These are phyloP conservation scores for Diatrype stigma DNA, from an alignment of 2,329 filamentous ascomycete genomes.

Conservation along the genomic window DNA sequence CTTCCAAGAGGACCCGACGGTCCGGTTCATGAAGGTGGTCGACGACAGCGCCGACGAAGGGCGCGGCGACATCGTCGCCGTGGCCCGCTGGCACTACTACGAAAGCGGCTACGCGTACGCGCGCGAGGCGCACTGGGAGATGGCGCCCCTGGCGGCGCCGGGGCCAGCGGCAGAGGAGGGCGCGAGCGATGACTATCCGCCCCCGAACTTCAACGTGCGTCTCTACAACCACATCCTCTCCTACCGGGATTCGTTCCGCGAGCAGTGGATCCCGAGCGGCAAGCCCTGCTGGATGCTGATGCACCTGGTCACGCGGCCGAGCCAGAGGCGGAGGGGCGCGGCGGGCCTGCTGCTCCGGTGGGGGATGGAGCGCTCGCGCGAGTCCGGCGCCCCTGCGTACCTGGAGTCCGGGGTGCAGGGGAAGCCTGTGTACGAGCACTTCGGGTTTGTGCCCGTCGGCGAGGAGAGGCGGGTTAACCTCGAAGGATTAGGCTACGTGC, in stretches of 20 bases:
- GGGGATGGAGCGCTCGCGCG: background rate
- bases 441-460: constrained; percentile 11
- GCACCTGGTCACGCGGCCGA: constrained; percentile 15
- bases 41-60: constrained; percentile 8
- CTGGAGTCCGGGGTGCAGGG: constrained; percentile 5
- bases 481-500: too few relatives aligned
- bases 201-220: constrained; percentile 11
- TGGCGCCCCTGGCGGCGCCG: background rate
- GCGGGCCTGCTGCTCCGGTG: constrained; percentile 7
- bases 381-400: constrained; percentile 3
- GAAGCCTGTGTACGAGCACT: constrained; percentile 6
- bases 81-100: constrained; percentile 17
- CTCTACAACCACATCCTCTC: constrained; percentile 14
- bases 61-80: constrained; percentile 8
- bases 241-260: constrained; percentile 9
- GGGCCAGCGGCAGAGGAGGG: background rate
- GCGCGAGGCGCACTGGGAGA: constrained; percentile 11
- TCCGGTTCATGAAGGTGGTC: constrained; percentile 14
- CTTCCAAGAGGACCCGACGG: constrained; percentile 9
- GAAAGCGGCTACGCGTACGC: constrained; percentile 11
- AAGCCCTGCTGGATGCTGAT: constrained; percentile 16
- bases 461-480: background rate
- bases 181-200: background rate
- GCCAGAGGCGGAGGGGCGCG: constrained; percentile 5
- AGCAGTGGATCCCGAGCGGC: constrained; percentile 7